Base-by-base conservation (phyloP, 2,329 filamentous ascomycete genomes). In the Fusarium sp. region DNA sequence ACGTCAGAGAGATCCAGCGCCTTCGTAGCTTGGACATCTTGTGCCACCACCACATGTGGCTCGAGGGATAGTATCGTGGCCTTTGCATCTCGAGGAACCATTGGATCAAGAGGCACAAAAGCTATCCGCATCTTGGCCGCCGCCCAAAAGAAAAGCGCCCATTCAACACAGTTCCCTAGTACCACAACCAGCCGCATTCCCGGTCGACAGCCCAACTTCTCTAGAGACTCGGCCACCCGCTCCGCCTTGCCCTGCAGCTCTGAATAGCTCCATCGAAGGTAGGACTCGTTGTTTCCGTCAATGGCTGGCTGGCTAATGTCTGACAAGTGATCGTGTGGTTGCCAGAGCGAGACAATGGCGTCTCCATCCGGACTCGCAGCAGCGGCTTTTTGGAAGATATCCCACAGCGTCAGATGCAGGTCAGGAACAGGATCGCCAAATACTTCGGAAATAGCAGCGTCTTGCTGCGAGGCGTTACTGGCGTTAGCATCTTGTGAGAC, bases 121-220 rank as follows among this genome's bases (percentile, higher is more conserved):
- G 68, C 47, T 70, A 79, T 75, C 5, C 71, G 73, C 14, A 81
- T 72, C 60, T 71, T 79, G 22, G 76, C 75, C 2, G 77, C 71
- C 4, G 74, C 73, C 79, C 80, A 81, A 55, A 80, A 77, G 40
- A 77, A 74, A 30, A 81, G 67, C 0, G 65, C 76, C 78, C 79
- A 81, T 75, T 81, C 79, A 6, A 76, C 77, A 46, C 77, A 78
- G 58, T 80, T 81, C 50, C 76, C 70, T 45, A 80, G 67, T 9
- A 80, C 57, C 2, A 72, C 75, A 22, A 71, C 75, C 7, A 81
- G 64, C 14, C 70, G 71, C 71, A 74, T 78, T 6, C 75, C 74
- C 7, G 67, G 65, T 22, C 67, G 62, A 40, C 74, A 74, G 7
- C 77, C 74, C 37, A 71, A 17, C 11, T 28, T 43, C 20, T 49